A percentile compares a stretch with the other conserved stretches of the same genome.
Conservation (phyloP, 2,329 filamentous ascomycete genomes). For the Claviceps sp. region DNA sequence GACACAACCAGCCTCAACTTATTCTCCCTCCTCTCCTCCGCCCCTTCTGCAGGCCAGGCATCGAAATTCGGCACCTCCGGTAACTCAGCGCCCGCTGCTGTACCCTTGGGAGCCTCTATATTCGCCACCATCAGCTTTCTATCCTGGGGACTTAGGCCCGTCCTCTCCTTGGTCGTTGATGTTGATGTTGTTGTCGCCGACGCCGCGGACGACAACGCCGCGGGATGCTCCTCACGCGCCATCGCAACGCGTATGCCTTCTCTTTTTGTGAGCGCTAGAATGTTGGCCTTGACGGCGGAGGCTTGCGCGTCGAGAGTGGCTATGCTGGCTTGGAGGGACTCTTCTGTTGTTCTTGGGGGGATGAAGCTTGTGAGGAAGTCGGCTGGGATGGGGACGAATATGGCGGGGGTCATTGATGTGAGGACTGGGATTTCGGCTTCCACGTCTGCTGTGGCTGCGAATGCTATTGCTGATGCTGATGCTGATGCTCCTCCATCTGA, state of each 20-base stretch:
- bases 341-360: constrained; percentile 7
- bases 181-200: too few relatives aligned
- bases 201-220: neutral
- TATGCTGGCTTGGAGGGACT: constrained; percentile 12
- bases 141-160: neutral
- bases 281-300: constrained; percentile 17
- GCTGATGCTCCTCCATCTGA: too few relatives aligned
- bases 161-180: neutral
- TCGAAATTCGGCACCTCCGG: neutral
- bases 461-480: neutral
- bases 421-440: constrained; percentile 9
- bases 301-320: constrained; percentile 14
- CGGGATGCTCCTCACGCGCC: constrained; percentile 2
- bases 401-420: constrained; percentile 14
- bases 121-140: constrained; percentile 16
- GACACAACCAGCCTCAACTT: constrained; percentile 11
- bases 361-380: constrained; percentile 11
- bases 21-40: constrained; percentile 13
- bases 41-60: neutral
- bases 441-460: neutral
- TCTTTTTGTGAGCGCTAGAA: constrained; percentile 16
- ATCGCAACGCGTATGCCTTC: constrained; percentile 18
- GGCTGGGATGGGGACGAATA: constrained; percentile 21
- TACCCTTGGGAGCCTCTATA: constrained; percentile 13
- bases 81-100: neutral